Evolutionary conservation across 768 basidiomycete species (phyloP).

Genomic region (Boletus eberwhitei): DNA sequence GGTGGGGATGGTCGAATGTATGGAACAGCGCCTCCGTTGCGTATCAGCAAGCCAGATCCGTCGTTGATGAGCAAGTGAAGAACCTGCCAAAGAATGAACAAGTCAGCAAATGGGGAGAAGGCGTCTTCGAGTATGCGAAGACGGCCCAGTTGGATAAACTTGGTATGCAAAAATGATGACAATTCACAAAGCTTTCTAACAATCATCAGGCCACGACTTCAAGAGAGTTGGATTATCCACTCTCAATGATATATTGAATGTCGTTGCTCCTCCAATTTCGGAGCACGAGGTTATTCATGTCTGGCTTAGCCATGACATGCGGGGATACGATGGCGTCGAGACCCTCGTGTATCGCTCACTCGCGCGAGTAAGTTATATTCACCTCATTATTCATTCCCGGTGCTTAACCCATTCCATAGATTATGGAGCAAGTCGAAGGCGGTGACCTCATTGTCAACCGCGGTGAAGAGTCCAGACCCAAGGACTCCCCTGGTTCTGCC

Average conservation of each 20-base stretch:
- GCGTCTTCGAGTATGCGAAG: constrained; percentile 84
- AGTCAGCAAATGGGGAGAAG: constrained; percentile 85
- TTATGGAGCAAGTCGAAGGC: constrained; percentile 93
- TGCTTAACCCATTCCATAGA: constrained; percentile 39
- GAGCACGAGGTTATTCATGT: constrained; percentile 98
- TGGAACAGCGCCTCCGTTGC: constrained; percentile 87
- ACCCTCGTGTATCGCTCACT: constrained; percentile 88
- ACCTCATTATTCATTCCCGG: not conserved
- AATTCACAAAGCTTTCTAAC: not conserved
- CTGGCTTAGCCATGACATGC: constrained; percentile 95
- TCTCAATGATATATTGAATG: constrained; percentile 88
- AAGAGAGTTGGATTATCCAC: constrained; percentile 85
- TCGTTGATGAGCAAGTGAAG: constrained; percentile 93
- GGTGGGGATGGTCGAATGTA: constrained; percentile 85
- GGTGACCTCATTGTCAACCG: constrained; percentile 87
- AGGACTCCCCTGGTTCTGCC: constrained; percentile 42
- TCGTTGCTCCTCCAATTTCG: constrained; percentile 96
- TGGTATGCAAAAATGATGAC: constrained; percentile 47
- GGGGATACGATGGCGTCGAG: constrained; percentile 94
- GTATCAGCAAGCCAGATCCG: constrained; percentile 81
- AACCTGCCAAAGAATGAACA: constrained; percentile 81
- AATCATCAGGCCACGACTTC: constrained; percentile 75
- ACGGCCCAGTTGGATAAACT: constrained; percentile 87
- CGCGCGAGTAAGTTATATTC: constrained; percentile 55
- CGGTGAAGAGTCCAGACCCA: constrained; percentile 73